Evolutionary conservation across 1,284 basidiomycete genomes (phyloP).

Genomic region (Pseudozyma tsukubaensis): DNA sequence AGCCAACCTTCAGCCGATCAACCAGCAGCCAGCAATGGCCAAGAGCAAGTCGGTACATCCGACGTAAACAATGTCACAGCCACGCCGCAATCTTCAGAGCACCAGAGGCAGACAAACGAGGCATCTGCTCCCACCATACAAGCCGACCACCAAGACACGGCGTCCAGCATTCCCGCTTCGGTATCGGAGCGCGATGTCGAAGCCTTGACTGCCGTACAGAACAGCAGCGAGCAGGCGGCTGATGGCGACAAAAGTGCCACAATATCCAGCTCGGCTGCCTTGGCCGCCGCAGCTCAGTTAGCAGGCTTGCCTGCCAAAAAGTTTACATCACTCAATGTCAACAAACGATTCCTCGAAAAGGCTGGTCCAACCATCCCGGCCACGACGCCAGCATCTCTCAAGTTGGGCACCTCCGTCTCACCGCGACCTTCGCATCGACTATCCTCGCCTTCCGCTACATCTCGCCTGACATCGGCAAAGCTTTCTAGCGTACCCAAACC

Average conservation of each 20-base stretch:
- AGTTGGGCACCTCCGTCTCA: conserved; percentile 36
- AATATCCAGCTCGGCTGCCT: conserved; percentile 9
- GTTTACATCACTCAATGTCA: conserved; percentile 65
- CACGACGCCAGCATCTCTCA: conserved; percentile 27
- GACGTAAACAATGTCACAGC: neutral
- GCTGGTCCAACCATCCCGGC: conserved; percentile 46
- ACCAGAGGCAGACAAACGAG: neutral
- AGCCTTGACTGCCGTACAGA: conserved; percentile 31
- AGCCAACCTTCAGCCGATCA: conserved; percentile 20
- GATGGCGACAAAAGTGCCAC: conserved; percentile 1
- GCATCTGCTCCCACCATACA: neutral
- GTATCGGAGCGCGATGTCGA: conserved; percentile 40
- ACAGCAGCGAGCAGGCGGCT: conserved; percentile 12
- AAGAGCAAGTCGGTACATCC: conserved; percentile 1
- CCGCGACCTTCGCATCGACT: conserved; percentile 40
- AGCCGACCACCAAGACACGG: neutral
- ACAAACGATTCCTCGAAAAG: conserved; percentile 66
- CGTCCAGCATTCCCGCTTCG: conserved; percentile 19
- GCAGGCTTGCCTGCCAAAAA: conserved; percentile 48
- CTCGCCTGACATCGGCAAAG: conserved; percentile 49
- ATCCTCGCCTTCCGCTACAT: conserved; percentile 37
- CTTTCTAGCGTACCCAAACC: conserved; percentile 52
- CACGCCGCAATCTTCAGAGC: neutral
- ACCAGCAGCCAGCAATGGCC: conserved; percentile 9
- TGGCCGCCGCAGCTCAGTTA: conserved; percentile 18